Evolutionary conservation across 495 filamentous ascomycete genomes (phyloP).

Genomic region (Penicillium parvum): DNA sequence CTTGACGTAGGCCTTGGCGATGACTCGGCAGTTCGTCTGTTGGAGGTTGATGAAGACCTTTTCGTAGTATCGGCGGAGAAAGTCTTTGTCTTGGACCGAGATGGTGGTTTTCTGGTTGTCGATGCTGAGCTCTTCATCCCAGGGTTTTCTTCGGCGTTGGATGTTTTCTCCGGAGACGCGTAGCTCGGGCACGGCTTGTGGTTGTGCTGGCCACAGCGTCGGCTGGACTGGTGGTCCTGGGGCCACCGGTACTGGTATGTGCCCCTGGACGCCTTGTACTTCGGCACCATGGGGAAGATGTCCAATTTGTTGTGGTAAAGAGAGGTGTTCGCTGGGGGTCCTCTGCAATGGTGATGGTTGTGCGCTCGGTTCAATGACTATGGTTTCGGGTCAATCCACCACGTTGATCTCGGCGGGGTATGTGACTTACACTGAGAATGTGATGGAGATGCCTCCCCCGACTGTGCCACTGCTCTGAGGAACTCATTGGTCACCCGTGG

Average conservation of each 20-base stretch:
- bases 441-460: slow-evolving; percentile 13
- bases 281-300: slow-evolving; percentile 1
- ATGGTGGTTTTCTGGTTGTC: slow-evolving; percentile 36
- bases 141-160: slow-evolving; percentile 18
- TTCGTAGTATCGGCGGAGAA: slow-evolving; percentile 57
- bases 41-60: slow-evolving; percentile 63
- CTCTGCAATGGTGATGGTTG: slow-evolving; percentile 1
- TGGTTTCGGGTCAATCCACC: slow-evolving; percentile 4
- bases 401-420: background rate
- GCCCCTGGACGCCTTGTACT: background rate
- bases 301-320: slow-evolving; percentile 1
- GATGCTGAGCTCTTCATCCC: slow-evolving; percentile 27
- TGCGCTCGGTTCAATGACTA: slow-evolving; percentile 7
- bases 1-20: slow-evolving; percentile 77
- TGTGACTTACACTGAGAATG: slow-evolving; percentile 18
- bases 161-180: background rate
- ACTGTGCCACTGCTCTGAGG: slow-evolving; percentile 32
- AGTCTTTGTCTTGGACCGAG: slow-evolving; percentile 47
- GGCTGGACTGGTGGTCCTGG: slow-evolving; percentile 2
- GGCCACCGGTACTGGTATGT: background rate
- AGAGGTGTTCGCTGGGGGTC: background rate
- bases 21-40: slow-evolving; percentile 61
- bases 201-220: slow-evolving; percentile 9
- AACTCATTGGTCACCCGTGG: slow-evolving; percentile 34
- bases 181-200: slow-evolving; percentile 4